A percentile compares a stretch with the other conserved stretches of the same genome.
Conservation (phyloP, 2,329 filamentous ascomycete species). For the Macrophomina phaseolina region DNA sequence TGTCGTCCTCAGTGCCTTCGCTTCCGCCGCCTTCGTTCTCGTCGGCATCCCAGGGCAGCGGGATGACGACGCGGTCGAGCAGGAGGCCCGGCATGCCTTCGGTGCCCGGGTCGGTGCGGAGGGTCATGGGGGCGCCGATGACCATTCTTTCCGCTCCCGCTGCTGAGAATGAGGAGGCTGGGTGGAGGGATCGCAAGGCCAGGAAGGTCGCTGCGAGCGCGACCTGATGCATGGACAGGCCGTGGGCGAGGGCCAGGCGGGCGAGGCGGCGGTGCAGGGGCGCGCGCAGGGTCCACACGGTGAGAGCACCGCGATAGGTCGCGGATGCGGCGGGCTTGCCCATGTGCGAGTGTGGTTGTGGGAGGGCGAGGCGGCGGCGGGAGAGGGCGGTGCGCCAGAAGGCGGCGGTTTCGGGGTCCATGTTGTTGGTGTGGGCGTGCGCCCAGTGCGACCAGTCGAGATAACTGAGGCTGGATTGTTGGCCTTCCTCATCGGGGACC, state of each 20-base stretch:
- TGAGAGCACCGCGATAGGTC: neutral
- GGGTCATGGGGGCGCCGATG: conserved; percentile 24
- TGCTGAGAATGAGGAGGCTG: neutral
- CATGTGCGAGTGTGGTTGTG: neutral
- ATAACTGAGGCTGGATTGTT: neutral
- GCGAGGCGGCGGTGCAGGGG: neutral
- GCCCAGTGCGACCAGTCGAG: neutral
- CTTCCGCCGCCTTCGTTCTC: neutral
- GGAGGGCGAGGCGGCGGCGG: neutral
- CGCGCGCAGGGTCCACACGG: neutral
- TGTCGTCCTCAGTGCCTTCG: neutral
- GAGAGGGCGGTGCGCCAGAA: neutral
- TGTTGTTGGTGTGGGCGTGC: neutral
- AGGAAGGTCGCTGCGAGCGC: conserved; percentile 18
- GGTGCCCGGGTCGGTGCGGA: conserved; percentile 26
- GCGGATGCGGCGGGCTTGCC: neutral
- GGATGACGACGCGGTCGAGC: conserved; percentile 25
- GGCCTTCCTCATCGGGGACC: neutral
- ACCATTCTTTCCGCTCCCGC: neutral
- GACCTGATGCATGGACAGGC: conserved; percentile 11
- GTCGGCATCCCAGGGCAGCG: neutral
- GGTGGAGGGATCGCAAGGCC: neutral
- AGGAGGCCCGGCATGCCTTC: conserved; percentile 23
- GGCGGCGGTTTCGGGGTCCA: neutral
- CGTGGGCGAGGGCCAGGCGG: neutral